Evolutionary conservation across 768 basidiomycete species (phyloP).

Genomic region (Lyophyllum shimeji): DNA sequence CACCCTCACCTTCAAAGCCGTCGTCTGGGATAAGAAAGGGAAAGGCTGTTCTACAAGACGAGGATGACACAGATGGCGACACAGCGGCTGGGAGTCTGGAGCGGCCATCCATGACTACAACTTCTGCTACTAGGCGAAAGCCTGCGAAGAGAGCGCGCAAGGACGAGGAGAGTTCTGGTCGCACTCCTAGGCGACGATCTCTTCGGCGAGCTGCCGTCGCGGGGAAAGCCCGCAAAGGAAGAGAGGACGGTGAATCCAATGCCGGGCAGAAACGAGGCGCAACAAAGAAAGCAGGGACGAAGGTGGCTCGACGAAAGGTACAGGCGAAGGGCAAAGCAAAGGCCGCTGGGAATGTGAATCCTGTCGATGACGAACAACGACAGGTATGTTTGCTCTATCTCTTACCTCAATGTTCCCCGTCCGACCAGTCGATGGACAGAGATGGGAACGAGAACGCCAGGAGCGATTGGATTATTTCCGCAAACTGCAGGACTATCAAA

Average conservation of each 20-base stretch:
- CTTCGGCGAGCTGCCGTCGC: constrained; percentile 5
- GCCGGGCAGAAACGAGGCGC: constrained; percentile 1
- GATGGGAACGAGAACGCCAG: constrained; percentile 44
- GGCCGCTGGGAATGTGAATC: not conserved
- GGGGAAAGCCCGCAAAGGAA: constrained; percentile 14
- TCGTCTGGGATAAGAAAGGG: constrained; percentile 11
- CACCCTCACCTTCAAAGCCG: constrained; percentile 37
- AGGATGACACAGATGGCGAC: constrained; percentile 6
- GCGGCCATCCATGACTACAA: not conserved
- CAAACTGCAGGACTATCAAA: constrained; percentile 48
- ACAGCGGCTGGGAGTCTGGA: not conserved
- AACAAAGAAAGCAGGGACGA: constrained; percentile 7
- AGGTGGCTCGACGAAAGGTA: not conserved
- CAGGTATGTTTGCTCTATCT: constrained; percentile 13
- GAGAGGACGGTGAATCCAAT: constrained; percentile 15
- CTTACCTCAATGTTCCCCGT: not conserved
- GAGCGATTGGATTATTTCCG: constrained; percentile 55
- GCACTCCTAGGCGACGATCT: not conserved
- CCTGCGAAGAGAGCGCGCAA: not conserved
- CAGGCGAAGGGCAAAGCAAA: constrained; percentile 1
- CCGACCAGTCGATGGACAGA: constrained; percentile 23
- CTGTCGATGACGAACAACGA: constrained; percentile 12
- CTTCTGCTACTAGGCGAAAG: not conserved
- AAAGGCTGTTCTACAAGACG: constrained; percentile 5
- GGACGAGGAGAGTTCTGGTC: not conserved